Evolutionary conservation across 1,139 yeast genomes (phyloP), one percentile per base, ranked within the genome.

Genomic region (Trichomonascaceae sp.): DNA sequence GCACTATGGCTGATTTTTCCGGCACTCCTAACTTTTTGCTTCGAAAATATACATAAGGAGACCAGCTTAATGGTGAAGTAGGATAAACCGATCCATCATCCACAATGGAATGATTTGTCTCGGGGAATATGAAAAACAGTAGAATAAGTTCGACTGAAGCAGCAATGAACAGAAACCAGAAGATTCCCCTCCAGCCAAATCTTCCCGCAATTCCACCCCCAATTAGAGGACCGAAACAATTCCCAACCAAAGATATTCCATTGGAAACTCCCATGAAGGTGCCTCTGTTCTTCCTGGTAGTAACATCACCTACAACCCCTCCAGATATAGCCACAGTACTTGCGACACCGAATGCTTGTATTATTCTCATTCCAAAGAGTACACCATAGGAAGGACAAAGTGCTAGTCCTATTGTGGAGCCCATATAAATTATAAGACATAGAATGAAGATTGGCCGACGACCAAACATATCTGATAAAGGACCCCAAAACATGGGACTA

Each of bases 161-260:
- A 3, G 83, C 79, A 20, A 85, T 81, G 3, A 85, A 82, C 52
- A 86, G 69, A 58, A 87, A 85, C 81, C 88, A 84, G 63, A 87
- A 88, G 20, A 87, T 82, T 0, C 88, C 83, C 56, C 89, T 75
- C 95, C 95, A 87, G 12, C 80, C 77, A 74, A 85, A 80, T 17
- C 76, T 68, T 1, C 79, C 70, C 1, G 83, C 79, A 41, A 87
- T 67, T 0, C 78, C 80, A 7, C 91, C 86, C 19, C 96, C 96
- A 24, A 87, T 70, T 12, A 87, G 70, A 0, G 95, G 89, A 6
- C 95, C 91, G 57, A 86, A 74, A 0, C 88, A 89, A 62, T 83
- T 85, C 1, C 95, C 95, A 18, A 85, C 63, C 8, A 85, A 74
- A 2, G 83, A 78, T n/a, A 83, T 70, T 0, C 95, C 95, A 15